A percentile compares a stretch with the other conserved stretches of the same genome.
phyloP scores from a whole-genome alignment of 1,284 basidiomycete genomes.

The Cutaneotrichosporon sp. region DNA sequence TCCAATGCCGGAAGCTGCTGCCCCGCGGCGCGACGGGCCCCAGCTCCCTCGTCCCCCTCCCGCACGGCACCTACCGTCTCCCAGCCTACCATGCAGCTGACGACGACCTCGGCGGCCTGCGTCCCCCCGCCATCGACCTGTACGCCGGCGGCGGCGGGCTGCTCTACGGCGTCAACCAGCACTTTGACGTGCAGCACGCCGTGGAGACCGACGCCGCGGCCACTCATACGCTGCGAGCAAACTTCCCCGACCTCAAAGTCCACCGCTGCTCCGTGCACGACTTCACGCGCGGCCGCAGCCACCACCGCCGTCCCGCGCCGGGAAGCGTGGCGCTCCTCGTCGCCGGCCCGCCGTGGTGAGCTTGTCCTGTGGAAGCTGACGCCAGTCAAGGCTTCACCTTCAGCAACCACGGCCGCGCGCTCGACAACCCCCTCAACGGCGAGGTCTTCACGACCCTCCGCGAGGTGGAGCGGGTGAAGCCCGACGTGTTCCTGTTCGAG shows the following conservation, averaged over 20 bases:
- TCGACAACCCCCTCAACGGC: constrained; percentile 28
- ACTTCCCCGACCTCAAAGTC: constrained; percentile 5
- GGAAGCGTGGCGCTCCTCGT: constrained; percentile 20
- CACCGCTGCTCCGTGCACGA: constrained; percentile 1
- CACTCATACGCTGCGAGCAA: constrained; percentile 22
- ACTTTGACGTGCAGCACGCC: constrained; percentile 29
- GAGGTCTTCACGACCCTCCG: constrained; percentile 28
- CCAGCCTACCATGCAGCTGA: neutral
- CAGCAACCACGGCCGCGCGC: constrained; percentile 25
- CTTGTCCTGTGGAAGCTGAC: neutral
- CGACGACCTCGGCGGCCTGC: neutral
- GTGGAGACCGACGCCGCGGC: constrained; percentile 28
- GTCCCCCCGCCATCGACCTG: constrained; percentile 29
- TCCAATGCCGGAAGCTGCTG: too few relatives aligned
- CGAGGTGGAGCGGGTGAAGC: constrained; percentile 25
- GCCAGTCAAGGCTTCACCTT: constrained; percentile 39
- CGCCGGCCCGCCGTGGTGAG: constrained; percentile 40
- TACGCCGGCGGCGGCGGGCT: constrained; percentile 43
- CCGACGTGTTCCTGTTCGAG: constrained; percentile 36
- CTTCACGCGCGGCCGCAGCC: neutral
- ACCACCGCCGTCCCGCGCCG: neutral
- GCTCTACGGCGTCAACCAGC: constrained; percentile 22
- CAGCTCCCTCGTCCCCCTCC: neutral
- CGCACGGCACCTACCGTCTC: neutral
- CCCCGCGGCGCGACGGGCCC: neutral